Base-by-base conservation (phyloP, 192 early-diverging fungal species). In the Umbelopsis ramanniana region DNA sequence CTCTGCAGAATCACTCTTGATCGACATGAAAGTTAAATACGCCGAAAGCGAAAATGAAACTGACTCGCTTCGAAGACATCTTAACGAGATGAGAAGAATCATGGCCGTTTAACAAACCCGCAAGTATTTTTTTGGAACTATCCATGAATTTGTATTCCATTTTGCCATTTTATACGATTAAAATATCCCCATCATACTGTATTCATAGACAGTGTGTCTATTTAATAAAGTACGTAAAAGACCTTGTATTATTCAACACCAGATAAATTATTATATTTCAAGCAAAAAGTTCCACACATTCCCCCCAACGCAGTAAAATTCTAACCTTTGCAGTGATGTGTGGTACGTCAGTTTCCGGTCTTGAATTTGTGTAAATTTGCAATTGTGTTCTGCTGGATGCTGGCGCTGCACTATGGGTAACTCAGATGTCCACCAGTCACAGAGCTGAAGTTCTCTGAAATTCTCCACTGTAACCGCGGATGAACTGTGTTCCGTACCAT, bases 41-140 rank as follows among this genome's bases (percentile, higher is more conserved):
- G 94, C 93, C 2, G 89, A 95, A 75, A 90, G 84, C 74, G 95
- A 95, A 73, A 91, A 90, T 76, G 89, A 96, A 63, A 63, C 57
- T 8, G 57, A 63, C 15, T 37, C 57, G 26, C 57, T 63, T 12
- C 57, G 57, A 3, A 63, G 57, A 33, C 57, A 63, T 2, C 15
- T 63, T 3, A 63, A 63, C 33, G 57, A 35, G n/a, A 63, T 63
- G 57, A 29, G 57, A 63, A 63, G 35, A 63, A 63, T 63, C 19
- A 63, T 63, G 57, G 57, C 57, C 15, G 57, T 63, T 63, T 63
- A 26, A 63, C 29, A 29, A 1, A 29, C 29, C 3, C 29, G 3
- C 29, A 29, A 3, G 29, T 1, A 2, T 29, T 29, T 29, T 29
- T 29, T 29, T 29, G 29, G 29, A 29, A 29, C 29, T 29, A 29